Evolutionary conservation across 805 yeast genomes (phyloP).

Genomic region (Ogataea chonburiensis): DNA sequence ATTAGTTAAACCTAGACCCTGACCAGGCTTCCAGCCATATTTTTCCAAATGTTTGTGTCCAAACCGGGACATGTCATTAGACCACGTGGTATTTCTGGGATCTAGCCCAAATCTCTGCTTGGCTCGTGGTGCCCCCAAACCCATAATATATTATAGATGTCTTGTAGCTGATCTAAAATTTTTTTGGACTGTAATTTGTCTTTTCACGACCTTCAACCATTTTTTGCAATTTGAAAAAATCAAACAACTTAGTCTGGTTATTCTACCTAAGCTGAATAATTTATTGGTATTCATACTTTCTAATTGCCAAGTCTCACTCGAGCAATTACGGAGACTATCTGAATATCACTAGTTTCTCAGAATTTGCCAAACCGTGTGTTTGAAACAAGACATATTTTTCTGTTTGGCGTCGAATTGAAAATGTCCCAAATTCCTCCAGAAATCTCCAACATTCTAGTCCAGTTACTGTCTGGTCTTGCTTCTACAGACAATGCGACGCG

Average conservation of each 20-base stretch:
- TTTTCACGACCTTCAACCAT: slow-evolving; percentile 4
- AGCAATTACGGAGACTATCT: too few relatives aligned
- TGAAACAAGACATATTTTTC: slow-evolving; percentile 5
- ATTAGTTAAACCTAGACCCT: slow-evolving; percentile 72
- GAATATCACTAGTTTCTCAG: not conserved
- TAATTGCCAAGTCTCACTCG: not conserved
- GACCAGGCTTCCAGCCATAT: slow-evolving; percentile 92
- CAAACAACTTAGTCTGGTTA: slow-evolving; percentile 3
- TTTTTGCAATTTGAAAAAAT: slow-evolving; percentile 9
- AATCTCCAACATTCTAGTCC: slow-evolving; percentile 49
- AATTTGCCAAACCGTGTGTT: not conserved
- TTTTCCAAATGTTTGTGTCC: slow-evolving; percentile 83
- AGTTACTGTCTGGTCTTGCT: slow-evolving; percentile 64
- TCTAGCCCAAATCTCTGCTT: slow-evolving; percentile 88
- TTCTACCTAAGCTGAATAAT: not conserved
- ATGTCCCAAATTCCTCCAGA: slow-evolving; percentile 60
- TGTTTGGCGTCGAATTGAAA: slow-evolving; percentile 12
- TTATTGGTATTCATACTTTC: not conserved
- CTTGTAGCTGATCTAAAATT: slow-evolving; percentile 2
- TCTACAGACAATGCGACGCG: slow-evolving; percentile 78
- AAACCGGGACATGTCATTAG: slow-evolving; percentile 77
- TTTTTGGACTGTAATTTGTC: slow-evolving; percentile 3
- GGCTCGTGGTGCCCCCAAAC: slow-evolving; percentile 74
- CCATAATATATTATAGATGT: slow-evolving; percentile 57
- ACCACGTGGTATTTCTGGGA: slow-evolving; percentile 94